Evolutionary conservation across 768 basidiomycete genomes (phyloP), one percentile per base, ranked within the genome.

Genomic region (Lentinus tigrinus): DNA sequence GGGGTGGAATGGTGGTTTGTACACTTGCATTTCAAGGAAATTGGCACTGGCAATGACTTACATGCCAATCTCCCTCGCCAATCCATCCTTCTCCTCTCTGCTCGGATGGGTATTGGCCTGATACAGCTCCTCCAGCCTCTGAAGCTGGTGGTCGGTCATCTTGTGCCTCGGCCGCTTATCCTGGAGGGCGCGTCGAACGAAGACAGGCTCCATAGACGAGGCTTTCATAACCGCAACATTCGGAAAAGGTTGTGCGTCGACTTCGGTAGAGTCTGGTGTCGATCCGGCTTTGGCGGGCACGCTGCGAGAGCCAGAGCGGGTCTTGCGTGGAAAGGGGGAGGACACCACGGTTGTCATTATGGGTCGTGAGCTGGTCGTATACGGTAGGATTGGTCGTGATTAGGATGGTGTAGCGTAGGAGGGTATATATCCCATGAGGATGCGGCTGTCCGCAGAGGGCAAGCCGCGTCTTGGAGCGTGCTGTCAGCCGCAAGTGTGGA

Each of bases 91-190:
- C 40, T 63, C 55, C 40, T 60, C 55, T 9, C 69, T 52, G 24
- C 52, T 65, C 1, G 69, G 69, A 39, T 70, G 67, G 31, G 67
- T 68, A 39, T 61, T 53, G 49, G 56, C 53, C 39, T 59, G 58
- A 55, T 65, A 68, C 28, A 70, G 56, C 48, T 54, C 60, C 55
- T 70, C 69, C n/a, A 70, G 63, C 28, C 57, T 55, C 55, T 61
- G 59, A 10, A 68, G 64, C 59, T 70, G 69, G 21, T 36, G 11
- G 23, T 67, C 66, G 4, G 78, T 71, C 68, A 79, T 63, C 48
- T 75, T 77, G 54, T 74, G 74, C 31, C 77, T 73, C 7, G 67
- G 57, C n/a, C 70, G 74, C 63, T 68, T 65, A n/a, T 60, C 63
- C 28, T 13, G 39, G 19, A 38, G 38, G 3, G 47, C 4, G 4